These are phyloP conservation scores for Diplodia sapinea DNA, from an alignment of 2,329 filamentous ascomycete genomes.

Conservation along the genomic window DNA sequence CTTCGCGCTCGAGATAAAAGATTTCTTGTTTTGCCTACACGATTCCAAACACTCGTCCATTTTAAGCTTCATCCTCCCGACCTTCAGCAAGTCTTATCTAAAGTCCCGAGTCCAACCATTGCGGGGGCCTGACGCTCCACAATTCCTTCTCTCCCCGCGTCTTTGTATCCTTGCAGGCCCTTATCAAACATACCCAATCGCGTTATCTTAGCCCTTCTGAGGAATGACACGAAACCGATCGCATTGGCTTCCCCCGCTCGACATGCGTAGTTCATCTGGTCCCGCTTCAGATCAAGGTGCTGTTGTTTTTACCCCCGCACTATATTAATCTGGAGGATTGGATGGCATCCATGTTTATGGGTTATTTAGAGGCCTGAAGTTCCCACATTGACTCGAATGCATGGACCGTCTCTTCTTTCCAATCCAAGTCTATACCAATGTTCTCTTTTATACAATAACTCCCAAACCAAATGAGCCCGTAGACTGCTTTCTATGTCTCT, in stretches of 20 bases:
- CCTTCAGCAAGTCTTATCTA: neutral
- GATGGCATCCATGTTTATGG: neutral
- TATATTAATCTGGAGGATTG: neutral
- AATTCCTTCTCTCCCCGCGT: neutral
- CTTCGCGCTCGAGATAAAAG: neutral
- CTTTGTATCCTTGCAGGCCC: neutral
- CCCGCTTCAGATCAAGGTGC: no score
- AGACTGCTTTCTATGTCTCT: neutral
- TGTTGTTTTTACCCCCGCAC: no score
- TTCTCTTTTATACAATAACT: neutral
- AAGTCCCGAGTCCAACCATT: neutral
- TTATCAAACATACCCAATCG: neutral
- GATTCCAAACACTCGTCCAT: neutral
- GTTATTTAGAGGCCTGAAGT: neutral
- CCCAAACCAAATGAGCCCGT: neutral
- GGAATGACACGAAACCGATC: no score
- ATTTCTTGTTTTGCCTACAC: neutral
- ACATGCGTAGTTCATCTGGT: no score
- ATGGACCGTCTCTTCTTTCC: neutral
- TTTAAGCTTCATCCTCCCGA: neutral
- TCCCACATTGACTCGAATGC: neutral
- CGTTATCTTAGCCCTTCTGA: no score
- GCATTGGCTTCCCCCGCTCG: no score
- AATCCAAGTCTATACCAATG: neutral
- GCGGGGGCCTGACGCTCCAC: neutral